These are phyloP conservation scores for Cordyceps tenuipes DNA, from an alignment of 2,329 filamentous ascomycete genomes.

Conservation along the genomic window DNA sequence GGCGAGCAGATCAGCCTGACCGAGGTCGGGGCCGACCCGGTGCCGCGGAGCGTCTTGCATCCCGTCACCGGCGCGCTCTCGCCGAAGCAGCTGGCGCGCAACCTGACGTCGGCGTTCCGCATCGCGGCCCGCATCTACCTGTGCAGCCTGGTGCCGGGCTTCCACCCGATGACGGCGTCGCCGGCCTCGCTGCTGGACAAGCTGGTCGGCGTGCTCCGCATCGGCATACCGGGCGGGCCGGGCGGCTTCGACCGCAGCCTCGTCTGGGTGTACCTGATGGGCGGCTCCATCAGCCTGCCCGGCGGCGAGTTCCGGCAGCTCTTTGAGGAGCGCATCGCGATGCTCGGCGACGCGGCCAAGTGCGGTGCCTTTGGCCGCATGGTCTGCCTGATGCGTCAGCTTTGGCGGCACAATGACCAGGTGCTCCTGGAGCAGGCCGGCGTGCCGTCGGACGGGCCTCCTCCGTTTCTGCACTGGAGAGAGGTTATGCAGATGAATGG, in stretches of 20 bases:
- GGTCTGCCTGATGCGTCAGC: constrained; percentile 66
- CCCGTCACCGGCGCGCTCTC: constrained; percentile 62
- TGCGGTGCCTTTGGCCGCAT: constrained; percentile 84
- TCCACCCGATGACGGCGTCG: constrained; percentile 64
- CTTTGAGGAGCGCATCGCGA: constrained; percentile 65
- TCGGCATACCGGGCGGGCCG: constrained; percentile 72
- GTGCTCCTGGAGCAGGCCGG: constrained; percentile 24
- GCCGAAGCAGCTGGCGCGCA: constrained; percentile 74
- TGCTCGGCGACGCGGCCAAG: constrained; percentile 67
- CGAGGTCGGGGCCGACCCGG: constrained; percentile 51
- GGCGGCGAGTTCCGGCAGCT: constrained; percentile 68
- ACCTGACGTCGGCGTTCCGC: constrained; percentile 86
- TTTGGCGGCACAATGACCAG: constrained; percentile 72
- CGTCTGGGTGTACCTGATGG: constrained; percentile 87
- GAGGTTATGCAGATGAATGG: constrained; percentile 85
- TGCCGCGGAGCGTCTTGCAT: constrained; percentile 53
- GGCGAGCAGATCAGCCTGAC: constrained; percentile 79
- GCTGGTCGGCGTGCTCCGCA: constrained; percentile 60
- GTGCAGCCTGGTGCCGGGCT: constrained; percentile 89
- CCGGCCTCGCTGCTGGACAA: constrained; percentile 71
- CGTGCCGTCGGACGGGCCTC: constrained; percentile 30
- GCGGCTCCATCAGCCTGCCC: constrained; percentile 67
- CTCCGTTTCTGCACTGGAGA: constrained; percentile 81
- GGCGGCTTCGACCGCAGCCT: constrained; percentile 83
- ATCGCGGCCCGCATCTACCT: constrained; percentile 90